These are phyloP conservation scores for Pyricularia pennisetigena DNA, from an alignment of 2,329 filamentous ascomycete species.

Conservation along the genomic window DNA sequence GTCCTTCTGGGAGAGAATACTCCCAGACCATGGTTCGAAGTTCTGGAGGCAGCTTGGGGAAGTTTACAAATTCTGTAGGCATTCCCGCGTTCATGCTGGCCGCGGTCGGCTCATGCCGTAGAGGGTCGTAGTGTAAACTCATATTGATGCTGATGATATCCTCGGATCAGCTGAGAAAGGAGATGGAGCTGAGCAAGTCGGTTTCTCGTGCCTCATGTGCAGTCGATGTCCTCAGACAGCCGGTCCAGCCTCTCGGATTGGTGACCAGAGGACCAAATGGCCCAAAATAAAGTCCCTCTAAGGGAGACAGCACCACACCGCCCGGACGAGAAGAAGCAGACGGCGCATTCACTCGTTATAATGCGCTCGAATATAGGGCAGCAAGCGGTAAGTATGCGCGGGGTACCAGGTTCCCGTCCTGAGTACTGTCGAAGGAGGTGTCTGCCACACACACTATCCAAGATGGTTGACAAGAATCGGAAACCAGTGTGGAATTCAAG, in stretches of 20 bases:
- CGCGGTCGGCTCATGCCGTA: slow-evolving; percentile 7
- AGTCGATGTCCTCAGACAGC: slow-evolving; percentile 9
- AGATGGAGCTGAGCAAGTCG: background rate
- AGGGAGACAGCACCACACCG: background rate
- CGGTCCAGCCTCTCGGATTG: slow-evolving; percentile 14
- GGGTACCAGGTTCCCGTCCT: background rate
- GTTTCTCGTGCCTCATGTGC: background rate
- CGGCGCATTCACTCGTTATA: background rate
- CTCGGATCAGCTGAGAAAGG: background rate
- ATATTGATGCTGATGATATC: background rate
- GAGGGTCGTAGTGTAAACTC: slow-evolving; percentile 15
- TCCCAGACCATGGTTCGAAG: slow-evolving; percentile 36
- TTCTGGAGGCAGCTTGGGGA: slow-evolving; percentile 28
- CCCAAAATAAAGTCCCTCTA: background rate
- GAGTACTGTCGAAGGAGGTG: background rate
- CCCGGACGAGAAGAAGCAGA: background rate
- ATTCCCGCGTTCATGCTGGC: background rate
- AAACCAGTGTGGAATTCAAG: background rate
- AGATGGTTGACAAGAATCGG: background rate
- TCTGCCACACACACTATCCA: background rate
- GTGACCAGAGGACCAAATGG: slow-evolving; percentile 9
- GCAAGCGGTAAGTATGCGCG: background rate
- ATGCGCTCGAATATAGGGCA: background rate
- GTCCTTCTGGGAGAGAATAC: slow-evolving; percentile 30
- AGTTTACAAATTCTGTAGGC: slow-evolving; percentile 14